Evolutionary conservation across 1,284 basidiomycete species (phyloP).

Genomic region (Psilocybe mexicana): DNA sequence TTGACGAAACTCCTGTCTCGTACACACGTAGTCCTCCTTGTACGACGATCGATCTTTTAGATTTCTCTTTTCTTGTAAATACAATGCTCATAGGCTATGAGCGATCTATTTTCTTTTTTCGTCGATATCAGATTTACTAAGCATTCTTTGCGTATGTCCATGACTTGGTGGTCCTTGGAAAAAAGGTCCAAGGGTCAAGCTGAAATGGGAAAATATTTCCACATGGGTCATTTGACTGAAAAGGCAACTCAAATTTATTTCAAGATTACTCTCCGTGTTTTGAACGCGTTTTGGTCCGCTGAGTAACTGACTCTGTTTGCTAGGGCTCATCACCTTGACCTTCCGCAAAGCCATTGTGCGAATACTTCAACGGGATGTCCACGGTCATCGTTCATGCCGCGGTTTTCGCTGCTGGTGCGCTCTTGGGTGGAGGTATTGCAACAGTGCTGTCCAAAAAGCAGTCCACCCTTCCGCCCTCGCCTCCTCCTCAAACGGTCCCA

Average conservation of each 20-base stretch:
- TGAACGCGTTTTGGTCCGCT: too few relatives aligned
- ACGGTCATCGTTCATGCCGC: conserved; percentile 58
- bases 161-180: neutral
- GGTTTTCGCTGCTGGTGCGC: conserved; percentile 71
- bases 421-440: conserved; percentile 68
- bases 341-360: too few relatives aligned
- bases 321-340: too few relatives aligned
- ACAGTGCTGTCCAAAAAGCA: conserved; percentile 41
- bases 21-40: conserved; percentile 13
- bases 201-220: conserved; percentile 18
- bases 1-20: conserved; percentile 14
- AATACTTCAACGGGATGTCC: conserved; percentile 26
- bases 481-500: conserved; percentile 15
- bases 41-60: conserved; percentile 17
- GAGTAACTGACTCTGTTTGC: too few relatives aligned
- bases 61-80: conserved; percentile 19
- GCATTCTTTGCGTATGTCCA: neutral
- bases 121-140: neutral
- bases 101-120: neutral
- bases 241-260: conserved; percentile 9
- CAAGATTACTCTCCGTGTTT: neutral
- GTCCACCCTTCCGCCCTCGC: conserved; percentile 21
- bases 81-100: conserved; percentile 7
- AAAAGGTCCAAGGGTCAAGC: neutral
- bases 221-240: conserved; percentile 1